Evolutionary conservation across 2,329 filamentous ascomycete genomes (phyloP), one percentile per base, ranked within the genome.

Genomic region (Pseudocercospora fuligena): DNA sequence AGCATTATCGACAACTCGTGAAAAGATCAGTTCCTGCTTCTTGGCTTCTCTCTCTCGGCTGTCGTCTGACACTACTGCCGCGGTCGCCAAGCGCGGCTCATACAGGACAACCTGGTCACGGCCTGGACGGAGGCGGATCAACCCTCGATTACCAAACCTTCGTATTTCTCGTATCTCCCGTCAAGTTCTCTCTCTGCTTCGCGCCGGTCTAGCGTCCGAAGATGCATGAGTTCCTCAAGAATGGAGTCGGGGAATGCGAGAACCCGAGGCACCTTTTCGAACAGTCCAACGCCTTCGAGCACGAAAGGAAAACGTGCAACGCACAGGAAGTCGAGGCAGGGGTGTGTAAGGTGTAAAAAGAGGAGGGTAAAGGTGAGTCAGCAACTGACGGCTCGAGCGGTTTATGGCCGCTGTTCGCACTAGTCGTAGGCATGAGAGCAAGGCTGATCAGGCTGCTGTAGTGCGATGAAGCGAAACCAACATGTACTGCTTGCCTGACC

Each of bases 401-500:
- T 27, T n/a, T 16, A 21, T 27, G 51, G 51, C 51, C 51, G 51
- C 8, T 23, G 19, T 12, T 25, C 21, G 25, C 21, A 12, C 36
- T n/a, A 49, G 27, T 16, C 12, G 21, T 14, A n/a, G 29, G 23
- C 14, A 27, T 16, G n/a, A 47, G 19, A 40, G 4, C 33, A 12
- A 36, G 27, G 53, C 61, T 63, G 31, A 58, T 31, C 23, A 27
- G 14, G 36, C 27, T 19, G 36, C 14, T 40, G 36, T 40, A 63
- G 60, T 63, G 65, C 25, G 53, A 60, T 27, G 65, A 66, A 47
- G 60, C 21, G 21, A 49, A 51, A n/a, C 64, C 60, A 6, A 56
- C 31, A 27, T 66, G 64, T 25, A 43, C 21, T 7, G 61, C 54
- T 14, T 66, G 64, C 27, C 53, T 60, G 29, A 54, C 49, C 21